Percentiles rank a stretch among this genome's conserved stretches.
phyloP scores from a whole-genome alignment of 2,329 filamentous ascomycete genomes.

The Exophiala sp. region DNA sequence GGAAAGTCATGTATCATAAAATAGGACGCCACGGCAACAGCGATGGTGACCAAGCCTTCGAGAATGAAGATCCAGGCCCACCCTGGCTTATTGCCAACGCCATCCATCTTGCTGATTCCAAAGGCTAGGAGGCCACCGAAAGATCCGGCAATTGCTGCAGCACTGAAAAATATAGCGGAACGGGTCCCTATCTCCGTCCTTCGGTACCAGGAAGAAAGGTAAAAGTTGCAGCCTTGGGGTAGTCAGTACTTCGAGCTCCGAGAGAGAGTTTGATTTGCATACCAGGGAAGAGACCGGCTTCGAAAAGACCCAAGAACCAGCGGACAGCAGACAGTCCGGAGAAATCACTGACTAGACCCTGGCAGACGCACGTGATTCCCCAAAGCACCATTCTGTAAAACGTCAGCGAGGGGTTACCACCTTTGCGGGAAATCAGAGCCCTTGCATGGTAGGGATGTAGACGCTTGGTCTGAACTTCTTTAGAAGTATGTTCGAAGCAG shows the following conservation, averaged over 20 bases:
- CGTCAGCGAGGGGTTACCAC: too few species aligned
- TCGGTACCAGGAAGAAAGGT: slow-evolving; percentile 55
- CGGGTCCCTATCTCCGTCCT: slow-evolving; percentile 56
- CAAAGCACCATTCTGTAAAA: slow-evolving; percentile 66
- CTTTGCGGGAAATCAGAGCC: too few species aligned
- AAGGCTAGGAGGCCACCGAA: slow-evolving; percentile 57
- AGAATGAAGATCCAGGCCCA: slow-evolving; percentile 51
- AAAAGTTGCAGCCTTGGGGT: slow-evolving; percentile 30
- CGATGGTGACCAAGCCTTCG: slow-evolving; percentile 40
- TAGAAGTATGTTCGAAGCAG: slow-evolving; percentile 71
- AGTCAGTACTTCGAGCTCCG: background rate
- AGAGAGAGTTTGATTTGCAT: background rate
- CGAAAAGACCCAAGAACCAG: slow-evolving; percentile 50
- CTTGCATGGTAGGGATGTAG: slow-evolving; percentile 60
- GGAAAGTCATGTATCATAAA: slow-evolving; percentile 51
- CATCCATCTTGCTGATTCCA: slow-evolving; percentile 43
- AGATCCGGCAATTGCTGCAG: slow-evolving; percentile 53
- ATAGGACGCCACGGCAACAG: slow-evolving; percentile 34
- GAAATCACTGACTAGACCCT: slow-evolving; percentile 35
- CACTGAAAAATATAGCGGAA: slow-evolving; percentile 54
- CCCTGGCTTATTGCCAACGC: slow-evolving; percentile 35
- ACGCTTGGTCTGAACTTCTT: slow-evolving; percentile 68
- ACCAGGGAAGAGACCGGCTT: slow-evolving; percentile 51
- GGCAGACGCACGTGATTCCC: slow-evolving; percentile 28
- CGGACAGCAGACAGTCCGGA: slow-evolving; percentile 45